Percentiles rank a stretch among this genome's conserved stretches.
These are phyloP conservation scores for Rehmannia glutinosa DNA, from an alignment of 257 asterid species.

Conservation along the genomic window DNA sequence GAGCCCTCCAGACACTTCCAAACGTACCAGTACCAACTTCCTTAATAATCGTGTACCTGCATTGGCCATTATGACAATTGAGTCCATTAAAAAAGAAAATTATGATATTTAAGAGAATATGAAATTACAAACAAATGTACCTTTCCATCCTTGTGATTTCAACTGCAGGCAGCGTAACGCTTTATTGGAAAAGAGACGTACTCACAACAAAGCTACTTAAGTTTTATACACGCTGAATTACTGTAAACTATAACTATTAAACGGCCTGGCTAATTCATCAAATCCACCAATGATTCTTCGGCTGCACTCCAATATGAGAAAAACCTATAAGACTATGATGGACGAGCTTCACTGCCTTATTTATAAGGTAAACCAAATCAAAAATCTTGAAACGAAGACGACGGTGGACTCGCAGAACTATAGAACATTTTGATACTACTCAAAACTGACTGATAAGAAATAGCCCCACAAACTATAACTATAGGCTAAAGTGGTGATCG, in stretches of 20 bases:
- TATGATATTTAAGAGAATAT: not conserved
- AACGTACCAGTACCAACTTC: constrained; percentile 97
- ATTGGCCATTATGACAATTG: not conserved
- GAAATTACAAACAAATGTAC: constrained; percentile 27
- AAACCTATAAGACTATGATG: constrained; percentile 32
- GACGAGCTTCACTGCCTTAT: constrained; percentile 52
- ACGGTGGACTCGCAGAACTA: constrained; percentile 25
- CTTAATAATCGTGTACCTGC: constrained; percentile 71
- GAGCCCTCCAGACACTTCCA: constrained; percentile 93
- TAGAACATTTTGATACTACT: constrained; percentile 36
- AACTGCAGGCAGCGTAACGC: constrained; percentile 27
- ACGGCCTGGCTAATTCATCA: constrained; percentile 44
- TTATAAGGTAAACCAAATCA: constrained; percentile 23
- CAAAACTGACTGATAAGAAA: constrained; percentile 22
- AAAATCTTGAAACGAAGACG: constrained; percentile 17
- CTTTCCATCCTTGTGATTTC: constrained; percentile 68
- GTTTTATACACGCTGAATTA: constrained; percentile 17
- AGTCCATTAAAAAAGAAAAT: not conserved
- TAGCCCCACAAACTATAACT: constrained; percentile 24
- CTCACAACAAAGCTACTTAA: not conserved
- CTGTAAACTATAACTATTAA: constrained; percentile 27
- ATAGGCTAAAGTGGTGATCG: constrained; percentile 29
- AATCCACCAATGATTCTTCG: constrained; percentile 44
- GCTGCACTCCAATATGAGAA: constrained; percentile 27
- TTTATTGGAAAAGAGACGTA: constrained; percentile 21